These are phyloP conservation scores for Cyclotella distinguenda DNA, from an alignment of 108 stramenopile genomes.

Conservation along the genomic window DNA sequence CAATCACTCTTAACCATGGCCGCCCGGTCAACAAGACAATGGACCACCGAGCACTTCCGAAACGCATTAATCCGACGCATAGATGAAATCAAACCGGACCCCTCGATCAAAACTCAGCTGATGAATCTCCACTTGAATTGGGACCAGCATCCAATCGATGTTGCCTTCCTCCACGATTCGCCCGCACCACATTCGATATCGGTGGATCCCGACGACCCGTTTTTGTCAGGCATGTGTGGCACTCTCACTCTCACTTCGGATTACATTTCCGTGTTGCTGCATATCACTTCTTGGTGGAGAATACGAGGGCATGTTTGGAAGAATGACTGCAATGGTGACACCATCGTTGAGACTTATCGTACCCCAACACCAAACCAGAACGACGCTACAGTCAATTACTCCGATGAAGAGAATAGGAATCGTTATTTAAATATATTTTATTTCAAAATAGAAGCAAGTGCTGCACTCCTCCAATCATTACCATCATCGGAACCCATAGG, in stretches of 20 bases:
- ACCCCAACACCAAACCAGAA: background rate
- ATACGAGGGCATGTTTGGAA: background rate
- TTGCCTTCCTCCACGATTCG: background rate
- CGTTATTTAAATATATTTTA: too few species aligned
- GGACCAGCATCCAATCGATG: conserved; percentile 11
- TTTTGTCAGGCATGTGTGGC: conserved; percentile 5
- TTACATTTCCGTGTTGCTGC: conserved; percentile 26
- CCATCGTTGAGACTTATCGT: background rate
- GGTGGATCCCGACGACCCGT: background rate
- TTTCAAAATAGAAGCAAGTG: background rate
- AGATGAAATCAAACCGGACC: conserved; percentile 70
- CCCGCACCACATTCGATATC: background rate
- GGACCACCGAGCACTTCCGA: conserved; percentile 39
- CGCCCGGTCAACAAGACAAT: too few species aligned
- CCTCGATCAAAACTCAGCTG: conserved; percentile 53
- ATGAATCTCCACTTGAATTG: conserved; percentile 51
- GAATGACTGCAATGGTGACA: background rate
- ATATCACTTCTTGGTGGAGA: conserved; percentile 18
- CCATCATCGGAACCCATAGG: conserved; percentile 8
- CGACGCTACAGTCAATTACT: background rate
- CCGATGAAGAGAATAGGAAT: too few species aligned
- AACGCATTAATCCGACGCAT: conserved; percentile 48
- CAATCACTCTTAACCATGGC: too few species aligned
- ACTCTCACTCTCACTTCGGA: conserved; percentile 32
- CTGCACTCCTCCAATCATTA: background rate